These are phyloP conservation scores for Hamigera avellanea DNA, from an alignment of 495 filamentous ascomycete species.

Conservation along the genomic window DNA sequence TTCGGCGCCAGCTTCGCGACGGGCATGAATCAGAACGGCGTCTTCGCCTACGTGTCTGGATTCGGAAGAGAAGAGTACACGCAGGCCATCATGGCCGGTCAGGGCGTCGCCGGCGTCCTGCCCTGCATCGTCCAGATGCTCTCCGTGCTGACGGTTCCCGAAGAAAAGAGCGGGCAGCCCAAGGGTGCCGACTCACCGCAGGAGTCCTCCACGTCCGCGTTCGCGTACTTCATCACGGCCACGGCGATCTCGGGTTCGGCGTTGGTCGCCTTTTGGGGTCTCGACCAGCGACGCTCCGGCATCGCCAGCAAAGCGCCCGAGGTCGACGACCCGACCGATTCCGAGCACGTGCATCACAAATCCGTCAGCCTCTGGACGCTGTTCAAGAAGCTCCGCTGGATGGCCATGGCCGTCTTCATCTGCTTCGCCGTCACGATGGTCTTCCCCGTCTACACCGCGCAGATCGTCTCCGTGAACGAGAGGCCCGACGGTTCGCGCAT, in stretches of 20 bases:
- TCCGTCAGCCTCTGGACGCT: slow-evolving; percentile 51
- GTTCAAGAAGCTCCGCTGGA: slow-evolving; percentile 61
- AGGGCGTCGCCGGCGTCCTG: slow-evolving; percentile 84
- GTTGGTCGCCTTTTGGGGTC: slow-evolving; percentile 48
- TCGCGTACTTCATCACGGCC: slow-evolving; percentile 85
- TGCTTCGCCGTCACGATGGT: slow-evolving; percentile 83
- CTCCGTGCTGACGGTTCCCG: slow-evolving; percentile 60
- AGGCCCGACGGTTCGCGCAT: slow-evolving; percentile 40
- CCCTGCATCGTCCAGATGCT: slow-evolving; percentile 77
- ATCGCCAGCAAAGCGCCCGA: slow-evolving; percentile 29
- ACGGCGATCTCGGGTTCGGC: slow-evolving; percentile 48
- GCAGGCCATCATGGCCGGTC: slow-evolving; percentile 92
- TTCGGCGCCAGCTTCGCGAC: slow-evolving; percentile 62
- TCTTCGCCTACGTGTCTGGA: slow-evolving; percentile 81
- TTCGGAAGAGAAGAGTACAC: slow-evolving; percentile 81
- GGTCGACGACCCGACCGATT: slow-evolving; percentile 21
- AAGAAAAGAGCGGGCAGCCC: slow-evolving; percentile 7
- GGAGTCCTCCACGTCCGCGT: slow-evolving; percentile 56
- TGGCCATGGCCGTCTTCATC: slow-evolving; percentile 58
- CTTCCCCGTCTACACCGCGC: slow-evolving; percentile 83
- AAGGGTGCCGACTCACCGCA: slow-evolving; percentile 8
- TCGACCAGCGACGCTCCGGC: slow-evolving; percentile 29
- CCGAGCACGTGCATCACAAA: background rate
- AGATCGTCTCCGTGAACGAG: slow-evolving; percentile 59
- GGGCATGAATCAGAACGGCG: slow-evolving; percentile 84